Evolutionary conservation across 2,329 filamentous ascomycete species (phyloP).

Genomic region (Biscogniauxia marginata): DNA sequence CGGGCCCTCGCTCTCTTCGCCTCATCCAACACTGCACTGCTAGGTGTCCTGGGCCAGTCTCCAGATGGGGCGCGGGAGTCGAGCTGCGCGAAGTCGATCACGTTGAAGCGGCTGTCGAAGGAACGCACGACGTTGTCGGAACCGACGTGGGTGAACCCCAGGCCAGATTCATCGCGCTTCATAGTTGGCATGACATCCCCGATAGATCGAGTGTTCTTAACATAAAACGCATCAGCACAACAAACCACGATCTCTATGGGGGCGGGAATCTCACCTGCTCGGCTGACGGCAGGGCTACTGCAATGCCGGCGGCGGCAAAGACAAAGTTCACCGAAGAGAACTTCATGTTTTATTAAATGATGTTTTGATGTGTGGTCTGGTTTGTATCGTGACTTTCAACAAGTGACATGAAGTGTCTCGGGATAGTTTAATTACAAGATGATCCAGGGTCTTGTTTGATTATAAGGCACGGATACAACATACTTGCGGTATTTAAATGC

Average conservation of each 20-base stretch:
- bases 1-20: conserved; percentile 11
- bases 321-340: conserved; percentile 3
- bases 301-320: conserved; percentile 7
- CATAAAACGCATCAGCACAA: not conserved
- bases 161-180: conserved; percentile 17
- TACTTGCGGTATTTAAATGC: not conserved
- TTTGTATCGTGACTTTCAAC: not conserved
- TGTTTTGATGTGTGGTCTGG: not conserved
- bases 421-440: too few relatives aligned
- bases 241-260: not conserved
- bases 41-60: conserved; percentile 11
- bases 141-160: conserved; percentile 21
- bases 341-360: conserved; percentile 13
- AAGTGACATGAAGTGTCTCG: not conserved
- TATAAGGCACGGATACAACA: not conserved
- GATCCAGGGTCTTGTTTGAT: not conserved
- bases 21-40: conserved; percentile 16
- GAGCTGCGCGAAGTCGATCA: conserved; percentile 19
- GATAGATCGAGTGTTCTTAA: conserved; percentile 10
- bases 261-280: conserved; percentile 9
- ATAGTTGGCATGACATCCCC: conserved; percentile 10
- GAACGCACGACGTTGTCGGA: conserved; percentile 24
- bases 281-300: conserved; percentile 10
- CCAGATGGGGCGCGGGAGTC: conserved; percentile 2
- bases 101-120: conserved; percentile 20